These are phyloP conservation scores for Zelopaecilomyces penicillatus DNA, from an alignment of 2,329 filamentous ascomycete species.

Conservation along the genomic window DNA sequence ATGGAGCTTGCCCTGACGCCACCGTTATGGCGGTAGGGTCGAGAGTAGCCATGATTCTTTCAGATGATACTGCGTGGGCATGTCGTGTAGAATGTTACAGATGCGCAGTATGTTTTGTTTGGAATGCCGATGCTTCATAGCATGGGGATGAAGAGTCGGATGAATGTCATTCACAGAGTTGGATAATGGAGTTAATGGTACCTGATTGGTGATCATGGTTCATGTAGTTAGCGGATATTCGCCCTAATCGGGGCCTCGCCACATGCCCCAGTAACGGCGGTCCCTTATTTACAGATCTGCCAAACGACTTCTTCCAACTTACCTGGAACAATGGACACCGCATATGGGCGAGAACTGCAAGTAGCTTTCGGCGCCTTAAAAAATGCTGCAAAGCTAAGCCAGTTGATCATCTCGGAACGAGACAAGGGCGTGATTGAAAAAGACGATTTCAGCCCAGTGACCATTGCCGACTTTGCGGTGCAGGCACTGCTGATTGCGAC, in stretches of 20 bases:
- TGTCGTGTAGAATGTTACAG: not conserved
- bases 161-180: too few relatives aligned
- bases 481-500: slow-evolving; percentile 46
- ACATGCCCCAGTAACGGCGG: slow-evolving; percentile 6
- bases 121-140: too few relatives aligned
- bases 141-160: too few relatives aligned
- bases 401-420: slow-evolving; percentile 35
- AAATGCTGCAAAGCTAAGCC: slow-evolving; percentile 40
- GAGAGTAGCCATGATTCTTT: slow-evolving; percentile 16
- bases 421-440: slow-evolving; percentile 46
- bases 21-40: slow-evolving; percentile 20
- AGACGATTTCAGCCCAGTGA: slow-evolving; percentile 48
- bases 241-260: slow-evolving; percentile 15
- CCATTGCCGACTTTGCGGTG: slow-evolving; percentile 51
- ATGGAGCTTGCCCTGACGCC: slow-evolving; percentile 14
- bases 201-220: not conserved
- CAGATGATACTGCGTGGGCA: not conserved
- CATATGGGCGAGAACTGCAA: slow-evolving; percentile 32
- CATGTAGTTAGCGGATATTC: slow-evolving; percentile 20
- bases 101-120: too few relatives aligned
- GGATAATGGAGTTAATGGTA: too few relatives aligned
- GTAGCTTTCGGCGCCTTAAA: slow-evolving; percentile 35
- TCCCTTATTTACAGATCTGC: too few relatives aligned
- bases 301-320: not conserved
- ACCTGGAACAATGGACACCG: slow-evolving; percentile 29